Evolutionary conservation across 257 asterid species (phyloP).

Genomic region (Euphrasia confusa): DNA sequence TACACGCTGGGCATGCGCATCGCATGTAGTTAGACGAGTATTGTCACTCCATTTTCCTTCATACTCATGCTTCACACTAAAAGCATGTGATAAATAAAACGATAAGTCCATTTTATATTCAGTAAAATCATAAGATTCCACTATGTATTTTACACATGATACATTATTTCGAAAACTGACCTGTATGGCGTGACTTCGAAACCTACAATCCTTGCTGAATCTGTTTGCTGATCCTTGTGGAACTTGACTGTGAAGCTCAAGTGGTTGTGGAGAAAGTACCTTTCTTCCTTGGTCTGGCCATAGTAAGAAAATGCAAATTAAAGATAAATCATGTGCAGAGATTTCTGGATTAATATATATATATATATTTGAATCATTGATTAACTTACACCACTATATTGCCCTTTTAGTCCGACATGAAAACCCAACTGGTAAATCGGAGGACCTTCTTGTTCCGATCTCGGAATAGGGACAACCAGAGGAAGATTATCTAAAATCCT

Average conservation of each 20-base stretch:
- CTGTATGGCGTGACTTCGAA: constrained; percentile 82
- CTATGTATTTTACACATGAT: too few relatives aligned
- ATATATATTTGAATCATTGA: background rate
- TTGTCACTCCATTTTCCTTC: constrained; percentile 69
- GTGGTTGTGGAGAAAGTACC: constrained; percentile 69
- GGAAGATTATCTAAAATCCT: constrained; percentile 96
- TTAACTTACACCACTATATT: constrained; percentile 68
- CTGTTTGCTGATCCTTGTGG: constrained; percentile 69
- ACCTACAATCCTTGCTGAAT: constrained; percentile 83
- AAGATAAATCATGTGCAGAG: background rate
- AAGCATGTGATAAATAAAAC: constrained; percentile 1
- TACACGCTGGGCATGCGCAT: constrained; percentile 73
- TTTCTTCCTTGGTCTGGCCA: constrained; percentile 55
- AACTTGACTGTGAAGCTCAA: constrained; percentile 65
- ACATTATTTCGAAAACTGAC: constrained; percentile 22
- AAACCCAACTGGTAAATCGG: constrained; percentile 69
- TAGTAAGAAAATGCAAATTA: background rate
- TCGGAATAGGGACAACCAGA: constrained; percentile 66
- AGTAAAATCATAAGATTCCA: background rate
- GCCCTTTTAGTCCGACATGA: constrained; percentile 67
- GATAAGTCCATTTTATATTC: background rate
- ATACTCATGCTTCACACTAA: constrained; percentile 76
- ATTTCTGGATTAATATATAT: background rate
- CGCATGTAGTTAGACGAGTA: constrained; percentile 63
- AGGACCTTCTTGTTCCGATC: constrained; percentile 44